Base-by-base conservation (phyloP, 2,329 filamentous ascomycete genomes). In the Stemphylium lycopersici region DNA sequence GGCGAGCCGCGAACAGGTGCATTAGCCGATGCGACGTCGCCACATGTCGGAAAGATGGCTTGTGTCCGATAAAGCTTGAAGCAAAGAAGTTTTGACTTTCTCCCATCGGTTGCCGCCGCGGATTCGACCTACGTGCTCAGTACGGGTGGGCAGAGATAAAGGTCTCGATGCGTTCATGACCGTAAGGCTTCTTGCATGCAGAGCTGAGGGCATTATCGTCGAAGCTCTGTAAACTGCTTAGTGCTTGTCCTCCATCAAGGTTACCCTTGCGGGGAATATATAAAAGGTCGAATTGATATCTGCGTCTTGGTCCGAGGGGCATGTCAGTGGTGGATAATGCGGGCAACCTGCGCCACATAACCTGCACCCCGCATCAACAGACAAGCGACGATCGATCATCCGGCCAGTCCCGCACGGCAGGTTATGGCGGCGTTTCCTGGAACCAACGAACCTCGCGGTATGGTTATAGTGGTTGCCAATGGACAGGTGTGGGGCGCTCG, bases 311-410 rank as follows among this genome's bases (percentile, higher is more conserved):
- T 49, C 44, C 12, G 34, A 52, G 40, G 33, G 29, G 31, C 33
- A 39, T 31, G 26, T 41, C 36, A 45, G 48, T 29, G 40, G 48
- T 22, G 22, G 37, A 41, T 15, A 34, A 34, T 39, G 34, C 29
- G 31, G 42, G 24, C 18, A 29, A 16, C 36, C 24, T 42, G 44
- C 16, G 41, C 40, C 45, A 34, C 42, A 32, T n/a, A 24, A 43
- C 48, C 56, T 66, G 66, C 57, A 68, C 65, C 62, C 65, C 65
- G 61, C 66, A 69, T 44, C 29, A 40, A 52, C 42, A 56, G 40
- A 53, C 57, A 48, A 61, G 43, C 32, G 43, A 37, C 52, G 38
- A 58, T 58, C 46, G 61, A 70, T 64, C 62, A 67, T 52, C 55
- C 65, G 64, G 63, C 58, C 62, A 59, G 63, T 65, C 62, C 60